A percentile compares a stretch with the other conserved stretches of the same genome.
Conservation (phyloP, 345 rosid genomes). For the Bruguiera gymnorhiza region DNA sequence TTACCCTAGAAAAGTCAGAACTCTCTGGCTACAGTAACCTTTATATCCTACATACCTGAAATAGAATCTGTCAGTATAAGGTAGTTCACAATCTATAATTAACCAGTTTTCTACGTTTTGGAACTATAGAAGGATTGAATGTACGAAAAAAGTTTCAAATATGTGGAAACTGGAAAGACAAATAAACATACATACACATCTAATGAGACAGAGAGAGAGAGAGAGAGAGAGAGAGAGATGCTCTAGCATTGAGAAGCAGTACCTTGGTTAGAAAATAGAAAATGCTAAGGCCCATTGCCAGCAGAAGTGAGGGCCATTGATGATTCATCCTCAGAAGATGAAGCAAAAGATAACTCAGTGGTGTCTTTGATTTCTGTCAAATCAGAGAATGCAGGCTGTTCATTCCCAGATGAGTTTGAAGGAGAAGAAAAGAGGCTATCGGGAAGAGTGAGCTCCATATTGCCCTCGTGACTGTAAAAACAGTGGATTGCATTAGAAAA, state of each 20-base stretch:
- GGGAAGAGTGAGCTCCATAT: constrained; percentile 49
- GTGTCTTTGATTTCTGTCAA: constrained; percentile 32
- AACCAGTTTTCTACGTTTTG: neutral
- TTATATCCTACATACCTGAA: constrained; percentile 39
- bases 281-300: constrained; percentile 32
- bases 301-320: constrained; percentile 26
- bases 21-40: constrained; percentile 31
- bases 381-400: constrained; percentile 12
- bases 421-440: constrained; percentile 59
- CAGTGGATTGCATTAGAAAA: constrained; percentile 11
- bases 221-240: too few relatives aligned
- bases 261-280: constrained; percentile 21
- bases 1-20: constrained; percentile 31
- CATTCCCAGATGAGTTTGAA: constrained; percentile 33
- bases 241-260: constrained; percentile 4
- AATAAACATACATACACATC: too few relatives aligned
- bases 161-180: too few relatives aligned
- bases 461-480: constrained; percentile 33
- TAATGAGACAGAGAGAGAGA: too few relatives aligned
- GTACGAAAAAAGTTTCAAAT: too few relatives aligned
- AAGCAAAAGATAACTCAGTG: constrained; percentile 23
- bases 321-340: constrained; percentile 34
- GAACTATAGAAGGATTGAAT: neutral
- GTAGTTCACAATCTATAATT: too few relatives aligned
- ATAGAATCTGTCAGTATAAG: neutral